Conservation (phyloP, 2,329 filamentous ascomycete genomes). For the Blumeria graminis region DNA sequence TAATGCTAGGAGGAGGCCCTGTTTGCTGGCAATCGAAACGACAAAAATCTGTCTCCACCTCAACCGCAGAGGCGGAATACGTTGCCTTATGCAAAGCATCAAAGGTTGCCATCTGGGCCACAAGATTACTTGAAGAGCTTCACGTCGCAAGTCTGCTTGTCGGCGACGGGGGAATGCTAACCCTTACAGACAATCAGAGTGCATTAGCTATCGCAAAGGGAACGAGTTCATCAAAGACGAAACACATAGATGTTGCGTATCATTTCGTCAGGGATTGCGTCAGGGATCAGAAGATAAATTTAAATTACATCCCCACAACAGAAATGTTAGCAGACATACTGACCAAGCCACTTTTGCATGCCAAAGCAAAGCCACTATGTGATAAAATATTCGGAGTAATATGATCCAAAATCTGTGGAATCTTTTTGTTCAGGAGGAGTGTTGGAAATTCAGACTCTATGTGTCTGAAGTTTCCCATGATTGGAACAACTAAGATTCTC, state of each 20-base stretch:
- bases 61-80: not conserved
- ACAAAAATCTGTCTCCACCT: not conserved
- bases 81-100: not conserved
- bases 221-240: not conserved
- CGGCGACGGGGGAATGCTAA: not conserved
- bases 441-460: not conserved
- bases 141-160: not conserved
- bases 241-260: conserved; percentile 2
- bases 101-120: not conserved
- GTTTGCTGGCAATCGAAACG: not conserved
- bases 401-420: not conserved
- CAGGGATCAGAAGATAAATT: not conserved
- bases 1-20: not conserved
- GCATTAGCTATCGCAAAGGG: not conserved
- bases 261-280: not conserved
- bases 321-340: conserved; percentile 2
- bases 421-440: not conserved
- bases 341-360: not conserved
- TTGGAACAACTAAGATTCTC: too few relatives aligned
- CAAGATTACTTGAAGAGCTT: not conserved
- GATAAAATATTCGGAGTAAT: not conserved
- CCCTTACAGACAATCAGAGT: not conserved
- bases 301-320: conserved; percentile 1
- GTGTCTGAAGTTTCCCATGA: too few relatives aligned
- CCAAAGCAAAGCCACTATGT: not conserved